A percentile compares a stretch with the other conserved stretches of the same genome.
These are phyloP conservation scores for Boletus vinaceobasis DNA, from an alignment of 768 basidiomycete species.

Conservation along the genomic window DNA sequence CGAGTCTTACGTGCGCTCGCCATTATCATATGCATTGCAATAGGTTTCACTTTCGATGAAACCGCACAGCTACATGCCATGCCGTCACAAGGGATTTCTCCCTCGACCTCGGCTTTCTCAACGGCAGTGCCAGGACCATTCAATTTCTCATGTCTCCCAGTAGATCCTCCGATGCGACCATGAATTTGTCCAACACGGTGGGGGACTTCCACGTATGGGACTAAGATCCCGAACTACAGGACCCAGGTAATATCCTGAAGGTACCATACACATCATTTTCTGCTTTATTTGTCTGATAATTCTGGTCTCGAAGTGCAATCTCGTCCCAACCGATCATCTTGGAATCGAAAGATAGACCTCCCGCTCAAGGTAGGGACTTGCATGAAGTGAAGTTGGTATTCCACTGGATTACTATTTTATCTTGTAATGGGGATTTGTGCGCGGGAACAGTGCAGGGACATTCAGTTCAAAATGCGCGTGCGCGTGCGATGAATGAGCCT, in stretches of 20 bases:
- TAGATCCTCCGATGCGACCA: background rate
- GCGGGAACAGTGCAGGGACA: background rate
- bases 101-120: background rate
- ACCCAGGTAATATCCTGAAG: background rate
- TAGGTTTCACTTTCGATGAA: background rate
- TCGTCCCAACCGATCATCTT: background rate
- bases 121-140: background rate
- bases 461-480: background rate
- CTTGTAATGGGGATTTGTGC: background rate
- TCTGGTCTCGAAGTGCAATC: background rate
- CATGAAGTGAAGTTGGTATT: background rate
- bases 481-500: background rate
- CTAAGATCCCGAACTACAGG: background rate
- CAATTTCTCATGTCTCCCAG: background rate
- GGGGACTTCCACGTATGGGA: background rate
- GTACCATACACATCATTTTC: background rate
- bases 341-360: background rate
- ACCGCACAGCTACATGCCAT: background rate
- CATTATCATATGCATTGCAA: background rate
- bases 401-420: background rate
- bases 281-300: background rate
- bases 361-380: background rate
- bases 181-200: background rate
- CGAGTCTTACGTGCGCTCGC: background rate
- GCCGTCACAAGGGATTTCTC: background rate